A percentile compares a stretch with the other conserved stretches of the same genome.
phyloP scores from a whole-genome alignment of 2,329 filamentous ascomycete species.

The Aureobasidium subglaciale region DNA sequence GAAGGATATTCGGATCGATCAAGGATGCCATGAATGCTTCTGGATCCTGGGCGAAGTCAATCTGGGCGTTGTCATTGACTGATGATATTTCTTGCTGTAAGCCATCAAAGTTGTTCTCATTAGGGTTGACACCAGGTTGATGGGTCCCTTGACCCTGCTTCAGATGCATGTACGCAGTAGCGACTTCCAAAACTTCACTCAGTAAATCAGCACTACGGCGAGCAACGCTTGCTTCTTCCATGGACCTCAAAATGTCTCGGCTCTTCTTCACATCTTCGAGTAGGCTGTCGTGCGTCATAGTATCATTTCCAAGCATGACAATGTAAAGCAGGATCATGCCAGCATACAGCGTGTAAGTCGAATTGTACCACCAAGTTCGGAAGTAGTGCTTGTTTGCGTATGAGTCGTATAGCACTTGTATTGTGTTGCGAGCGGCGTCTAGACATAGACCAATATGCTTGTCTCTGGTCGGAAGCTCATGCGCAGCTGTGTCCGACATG shows the following conservation, averaged over 20 bases:
- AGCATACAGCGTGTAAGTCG: conserved; percentile 29
- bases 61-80: background rate
- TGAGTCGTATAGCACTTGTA: conserved; percentile 27
- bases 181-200: conserved; percentile 25
- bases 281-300: conserved; percentile 18
- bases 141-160: background rate
- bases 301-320: conserved; percentile 18
- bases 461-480: conserved; percentile 4
- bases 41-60: background rate
- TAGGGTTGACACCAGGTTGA: too few relatives aligned
- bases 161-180: conserved; percentile 10
- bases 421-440: conserved; percentile 23
- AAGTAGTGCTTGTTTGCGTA: conserved; percentile 28
- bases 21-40: conserved; percentile 7
- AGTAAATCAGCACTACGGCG: conserved; percentile 28
- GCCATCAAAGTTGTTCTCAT: too few relatives aligned
- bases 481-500: conserved; percentile 20
- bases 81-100: background rate
- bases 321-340: conserved; percentile 29
- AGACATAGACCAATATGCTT: conserved; percentile 26
- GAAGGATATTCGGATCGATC: conserved; percentile 7
- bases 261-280: conserved; percentile 26
- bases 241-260: conserved; percentile 27
- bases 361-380: conserved; percentile 31
- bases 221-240: conserved; percentile 28